These are phyloP conservation scores for Areca catechu DNA, from an alignment of 176 grass and related monocot genomes.

Conservation along the genomic window DNA sequence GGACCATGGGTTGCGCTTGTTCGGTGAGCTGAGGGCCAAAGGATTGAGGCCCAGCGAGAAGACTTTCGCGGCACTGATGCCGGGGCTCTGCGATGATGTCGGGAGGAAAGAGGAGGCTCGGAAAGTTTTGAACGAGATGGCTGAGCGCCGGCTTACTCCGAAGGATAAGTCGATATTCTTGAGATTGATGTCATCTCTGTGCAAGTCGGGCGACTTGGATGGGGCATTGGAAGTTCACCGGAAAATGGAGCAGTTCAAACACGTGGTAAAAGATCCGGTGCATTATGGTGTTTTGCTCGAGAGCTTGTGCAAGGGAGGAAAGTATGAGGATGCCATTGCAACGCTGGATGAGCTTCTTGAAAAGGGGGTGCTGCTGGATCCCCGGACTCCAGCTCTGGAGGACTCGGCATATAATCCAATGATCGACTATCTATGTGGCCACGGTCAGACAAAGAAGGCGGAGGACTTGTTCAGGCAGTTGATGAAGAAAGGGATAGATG, in stretches of 20 bases:
- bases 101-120: conserved; percentile 40
- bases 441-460: conserved; percentile 61
- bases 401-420: conserved; percentile 53
- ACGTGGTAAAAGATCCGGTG: conserved; percentile 42
- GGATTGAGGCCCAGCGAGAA: conserved; percentile 72
- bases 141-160: conserved; percentile 45
- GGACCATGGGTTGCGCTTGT: conserved; percentile 49
- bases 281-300: conserved; percentile 78
- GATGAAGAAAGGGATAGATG: conserved; percentile 94
- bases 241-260: conserved; percentile 56
- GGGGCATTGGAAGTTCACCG: conserved; percentile 66
- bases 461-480: conserved; percentile 90
- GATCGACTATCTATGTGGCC: conserved; percentile 69
- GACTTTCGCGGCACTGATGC: conserved; percentile 84
- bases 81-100: conserved; percentile 71
- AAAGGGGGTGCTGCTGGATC: conserved; percentile 51
- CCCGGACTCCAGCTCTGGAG: conserved; percentile 45
- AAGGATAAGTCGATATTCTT: conserved; percentile 80
- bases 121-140: conserved; percentile 64
- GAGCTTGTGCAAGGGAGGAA: conserved; percentile 54
- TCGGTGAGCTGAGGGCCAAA: conserved; percentile 62
- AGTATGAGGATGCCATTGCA: conserved; percentile 40
- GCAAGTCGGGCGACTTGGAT: conserved; percentile 60
- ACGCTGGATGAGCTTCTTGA: conserved; percentile 78
- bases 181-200: conserved; percentile 60